Base-by-base conservation (phyloP, 129 eudicot species). In the Kitagawia praeruptora region DNA sequence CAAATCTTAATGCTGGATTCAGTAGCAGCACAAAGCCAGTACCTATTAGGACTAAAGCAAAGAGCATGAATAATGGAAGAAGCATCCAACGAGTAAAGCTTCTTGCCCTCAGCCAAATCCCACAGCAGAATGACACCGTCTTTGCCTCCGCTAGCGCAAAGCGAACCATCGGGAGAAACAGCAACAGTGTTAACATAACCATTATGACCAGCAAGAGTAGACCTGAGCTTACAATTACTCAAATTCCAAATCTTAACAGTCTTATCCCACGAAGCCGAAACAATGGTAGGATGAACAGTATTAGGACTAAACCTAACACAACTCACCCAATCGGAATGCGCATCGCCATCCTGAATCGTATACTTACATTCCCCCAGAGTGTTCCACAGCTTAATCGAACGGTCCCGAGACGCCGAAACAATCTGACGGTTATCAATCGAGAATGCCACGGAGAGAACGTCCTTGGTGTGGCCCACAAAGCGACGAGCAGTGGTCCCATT, bases 361-460 rank as follows among this genome's bases (percentile, higher is more conserved):
- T 87, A 87, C 66, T 87, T 87, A 72, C 90, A 87, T 27, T 87
- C 90, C 1, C 88, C 88, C 27, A 87, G 64, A 0, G 90, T 87
- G 77, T 87, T 87, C 90, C 90, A 87, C 0, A 85, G 80, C 27
- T 85, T 87, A n/a, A 87, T 87, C 10, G 86, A 79, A 31, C 75
- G 80, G 34, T 87, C 88, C 16, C 88, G 84, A 5, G 90, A 87
- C 1, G 86, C 86, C 1, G 90, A 87, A 0, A 87, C 86, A 21
- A 85, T 87, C 76, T 87, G 88, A 34, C 90, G 86, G 77, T 87
- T 87, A 49, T 87, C 90, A 73, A 85, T 82, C 6, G 90, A 87
- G 75, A 87, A 87, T 0, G 90, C 90, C 0, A 87, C 90, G 3
- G 86, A 84, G 15, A 87, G 84, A 2, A 87, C 90, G 73, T 87